phyloP scores from a whole-genome alignment of 192 early-diverging fungal species.

The Coemansia sp. region DNA sequence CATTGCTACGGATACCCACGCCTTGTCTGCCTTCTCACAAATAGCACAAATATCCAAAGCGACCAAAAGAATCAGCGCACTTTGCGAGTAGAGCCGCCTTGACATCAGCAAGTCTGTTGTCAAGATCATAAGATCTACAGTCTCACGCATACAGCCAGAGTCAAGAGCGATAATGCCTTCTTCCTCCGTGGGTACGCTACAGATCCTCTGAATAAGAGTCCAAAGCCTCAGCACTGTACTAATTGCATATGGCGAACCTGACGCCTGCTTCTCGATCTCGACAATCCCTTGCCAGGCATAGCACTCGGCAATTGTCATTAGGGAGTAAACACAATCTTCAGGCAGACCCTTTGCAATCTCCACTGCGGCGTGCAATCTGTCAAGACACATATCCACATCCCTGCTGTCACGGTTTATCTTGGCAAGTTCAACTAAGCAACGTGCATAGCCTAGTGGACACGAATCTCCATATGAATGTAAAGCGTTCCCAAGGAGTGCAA shows the following conservation, averaged over 20 bases:
- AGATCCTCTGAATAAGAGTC: constrained; percentile 12
- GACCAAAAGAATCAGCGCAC: constrained; percentile 7
- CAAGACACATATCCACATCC: not conserved
- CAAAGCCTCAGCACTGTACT: constrained; percentile 14
- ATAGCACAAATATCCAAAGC: constrained; percentile 1
- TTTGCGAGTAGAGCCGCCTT: constrained; percentile 25
- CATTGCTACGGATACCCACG: constrained; percentile 27
- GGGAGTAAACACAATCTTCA: constrained; percentile 11
- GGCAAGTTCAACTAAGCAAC: constrained; percentile 33
- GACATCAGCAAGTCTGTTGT: constrained; percentile 35
- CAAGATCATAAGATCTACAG: constrained; percentile 16
- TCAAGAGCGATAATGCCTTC: not conserved
- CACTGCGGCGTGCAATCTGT: constrained; percentile 24
- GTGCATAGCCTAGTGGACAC: constrained; percentile 21
- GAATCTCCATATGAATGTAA: constrained; percentile 6
- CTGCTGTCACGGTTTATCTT: constrained; percentile 32
- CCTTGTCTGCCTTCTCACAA: constrained; percentile 23
- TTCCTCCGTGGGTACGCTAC: not conserved
- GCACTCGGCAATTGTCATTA: constrained; percentile 27
- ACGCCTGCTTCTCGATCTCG: constrained; percentile 13
- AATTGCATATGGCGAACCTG: not conserved
- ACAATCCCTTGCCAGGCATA: constrained; percentile 37
- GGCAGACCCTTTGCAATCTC: constrained; percentile 16
- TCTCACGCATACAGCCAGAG: constrained; percentile 23
- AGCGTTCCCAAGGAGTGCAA: constrained; percentile 15